Conservation (phyloP, 257 asterid species). For the Perilla frutescens region DNA sequence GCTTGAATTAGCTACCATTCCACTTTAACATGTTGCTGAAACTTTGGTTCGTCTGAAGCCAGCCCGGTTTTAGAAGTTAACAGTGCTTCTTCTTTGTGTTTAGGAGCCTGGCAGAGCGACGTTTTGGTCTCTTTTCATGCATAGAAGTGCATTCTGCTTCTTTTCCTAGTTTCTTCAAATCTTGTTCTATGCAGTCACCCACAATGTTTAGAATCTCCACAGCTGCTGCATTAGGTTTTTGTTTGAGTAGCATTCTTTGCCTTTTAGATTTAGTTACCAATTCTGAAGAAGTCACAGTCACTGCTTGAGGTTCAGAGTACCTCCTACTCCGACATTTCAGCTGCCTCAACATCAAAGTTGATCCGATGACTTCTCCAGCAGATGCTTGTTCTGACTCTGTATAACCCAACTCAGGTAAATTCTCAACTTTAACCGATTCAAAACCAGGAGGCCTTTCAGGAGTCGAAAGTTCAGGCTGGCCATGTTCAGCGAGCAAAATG, state of each 20-base stretch:
- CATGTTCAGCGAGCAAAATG: slow-evolving; percentile 13
- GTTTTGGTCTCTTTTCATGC: slow-evolving; percentile 18
- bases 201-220: background rate
- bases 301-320: background rate
- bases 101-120: slow-evolving; percentile 14
- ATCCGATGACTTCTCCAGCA: slow-evolving; percentile 27
- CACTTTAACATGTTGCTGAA: background rate
- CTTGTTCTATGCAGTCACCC: slow-evolving; percentile 11
- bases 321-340: slow-evolving; percentile 36
- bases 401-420: slow-evolving; percentile 11
- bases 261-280: background rate
- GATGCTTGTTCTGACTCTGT: background rate
- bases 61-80: background rate
- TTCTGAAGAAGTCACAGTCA: background rate
- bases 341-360: slow-evolving; percentile 33
- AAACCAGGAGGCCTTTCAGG: slow-evolving; percentile 51
- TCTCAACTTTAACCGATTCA: slow-evolving; percentile 39
- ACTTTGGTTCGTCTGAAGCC: background rate
- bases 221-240: background rate
- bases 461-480: slow-evolving; percentile 16
- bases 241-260: slow-evolving; percentile 21
- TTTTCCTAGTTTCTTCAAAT: background rate
- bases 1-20: background rate
- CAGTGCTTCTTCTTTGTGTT: background rate
- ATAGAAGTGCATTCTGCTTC: background rate